These are phyloP conservation scores for Wallacemonas rigidus DNA, from an alignment of 208 protist genomes.

Conservation along the genomic window DNA sequence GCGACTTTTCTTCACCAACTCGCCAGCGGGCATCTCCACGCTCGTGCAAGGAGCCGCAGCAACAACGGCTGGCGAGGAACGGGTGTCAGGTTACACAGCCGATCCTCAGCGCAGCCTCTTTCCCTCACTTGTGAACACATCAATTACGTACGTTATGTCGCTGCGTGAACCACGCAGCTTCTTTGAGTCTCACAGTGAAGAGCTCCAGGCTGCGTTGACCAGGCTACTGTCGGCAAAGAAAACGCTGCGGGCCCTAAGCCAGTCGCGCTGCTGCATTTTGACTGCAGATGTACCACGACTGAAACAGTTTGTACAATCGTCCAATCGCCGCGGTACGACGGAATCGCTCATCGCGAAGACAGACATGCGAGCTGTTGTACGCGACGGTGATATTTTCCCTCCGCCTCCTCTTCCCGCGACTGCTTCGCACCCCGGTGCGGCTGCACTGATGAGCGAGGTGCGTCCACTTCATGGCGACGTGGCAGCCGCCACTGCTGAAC, in stretches of 20 bases:
- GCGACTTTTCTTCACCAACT: conserved; percentile 32
- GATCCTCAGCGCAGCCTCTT: conserved; percentile 5
- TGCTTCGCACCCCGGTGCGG: not conserved
- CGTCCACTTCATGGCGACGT: not conserved
- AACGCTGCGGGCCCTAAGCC: conserved; percentile 38
- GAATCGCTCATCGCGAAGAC: conserved; percentile 29
- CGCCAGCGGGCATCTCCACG: not conserved
- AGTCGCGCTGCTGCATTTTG: conserved; percentile 46
- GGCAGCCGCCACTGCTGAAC: not conserved
- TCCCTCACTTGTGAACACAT: conserved; percentile 6
- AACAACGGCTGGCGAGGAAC: not conserved
- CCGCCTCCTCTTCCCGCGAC: not conserved
- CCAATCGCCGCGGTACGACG: conserved; percentile 24
- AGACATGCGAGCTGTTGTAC: conserved; percentile 25
- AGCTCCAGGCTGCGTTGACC: conserved; percentile 26
- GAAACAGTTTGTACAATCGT: conserved; percentile 30
- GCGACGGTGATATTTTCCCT: not conserved
- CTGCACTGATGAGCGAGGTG: too few species aligned
- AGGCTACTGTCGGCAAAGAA: conserved; percentile 36
- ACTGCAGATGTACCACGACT: conserved; percentile 42
- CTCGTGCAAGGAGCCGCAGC: not conserved
- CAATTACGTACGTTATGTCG: conserved; percentile 19
- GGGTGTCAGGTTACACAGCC: not conserved
- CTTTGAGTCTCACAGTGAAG: conserved; percentile 35
- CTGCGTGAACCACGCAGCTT: conserved; percentile 33